Evolutionary conservation across 768 basidiomycete species (phyloP).

Genomic region (Amanita muscaria): DNA sequence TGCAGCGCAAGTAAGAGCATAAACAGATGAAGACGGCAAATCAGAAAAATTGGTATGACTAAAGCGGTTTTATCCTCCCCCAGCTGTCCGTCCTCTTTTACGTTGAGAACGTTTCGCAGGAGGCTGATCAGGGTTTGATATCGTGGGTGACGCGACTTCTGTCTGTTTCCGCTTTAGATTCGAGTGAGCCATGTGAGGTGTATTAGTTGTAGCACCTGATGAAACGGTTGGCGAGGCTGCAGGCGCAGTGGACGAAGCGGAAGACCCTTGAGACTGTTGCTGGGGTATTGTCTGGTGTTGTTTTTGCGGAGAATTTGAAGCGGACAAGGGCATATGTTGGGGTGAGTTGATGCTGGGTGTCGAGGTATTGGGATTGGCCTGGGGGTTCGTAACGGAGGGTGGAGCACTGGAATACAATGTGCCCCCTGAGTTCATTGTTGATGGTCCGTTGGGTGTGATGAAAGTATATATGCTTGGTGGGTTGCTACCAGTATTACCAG

Average conservation of each 20-base stretch:
- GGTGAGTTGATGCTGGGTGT: conserved; percentile 33
- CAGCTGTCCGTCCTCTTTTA: conserved; percentile 45
- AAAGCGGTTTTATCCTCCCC: conserved; percentile 27
- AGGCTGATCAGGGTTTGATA: conserved; percentile 35
- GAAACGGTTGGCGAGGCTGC: conserved; percentile 17
- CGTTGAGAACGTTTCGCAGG: conserved; percentile 42
- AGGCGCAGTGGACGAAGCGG: conserved; percentile 27
- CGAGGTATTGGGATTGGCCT: conserved; percentile 16
- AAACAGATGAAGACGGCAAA: conserved; percentile 12
- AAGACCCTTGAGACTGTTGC: conserved; percentile 22
- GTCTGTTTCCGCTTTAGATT: conserved; percentile 50
- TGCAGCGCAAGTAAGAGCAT: conserved; percentile 16
- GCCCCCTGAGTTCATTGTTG: conserved; percentile 18
- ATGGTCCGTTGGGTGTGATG: conserved; percentile 9
- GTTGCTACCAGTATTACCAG: conserved; percentile 8
- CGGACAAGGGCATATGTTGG: conserved; percentile 42
- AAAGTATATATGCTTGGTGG: conserved; percentile 15
- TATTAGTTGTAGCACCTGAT: conserved; percentile 35
- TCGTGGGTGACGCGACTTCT: conserved; percentile 42
- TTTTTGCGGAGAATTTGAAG: conserved; percentile 51
- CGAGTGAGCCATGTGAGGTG: conserved; percentile 39
- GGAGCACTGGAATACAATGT: conserved; percentile 45
- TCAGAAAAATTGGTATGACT: no score
- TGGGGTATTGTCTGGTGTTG: conserved; percentile 50
- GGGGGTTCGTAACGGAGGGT: conserved; percentile 37